phyloP scores from a whole-genome alignment of 78 protist genomes.

The Dictyostelium purpureum region DNA sequence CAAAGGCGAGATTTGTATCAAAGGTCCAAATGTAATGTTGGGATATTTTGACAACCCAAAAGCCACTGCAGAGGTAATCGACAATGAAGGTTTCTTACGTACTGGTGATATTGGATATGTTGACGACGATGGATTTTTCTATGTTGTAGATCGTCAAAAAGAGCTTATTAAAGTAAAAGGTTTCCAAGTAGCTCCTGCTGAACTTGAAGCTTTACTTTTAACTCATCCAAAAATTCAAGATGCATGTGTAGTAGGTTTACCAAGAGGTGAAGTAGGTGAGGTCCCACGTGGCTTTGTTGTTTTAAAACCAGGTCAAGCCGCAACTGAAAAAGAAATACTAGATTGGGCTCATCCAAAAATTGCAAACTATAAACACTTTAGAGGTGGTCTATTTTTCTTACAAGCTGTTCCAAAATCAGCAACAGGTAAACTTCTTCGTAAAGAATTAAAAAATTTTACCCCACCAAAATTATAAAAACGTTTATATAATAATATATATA shows the following conservation, averaged over 20 bases:
- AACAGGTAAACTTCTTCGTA: conserved; percentile 89
- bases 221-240: conserved; percentile 86
- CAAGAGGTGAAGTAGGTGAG: conserved; percentile 87
- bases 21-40: conserved; percentile 93
- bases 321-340: conserved; percentile 64
- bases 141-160: conserved; percentile 85
- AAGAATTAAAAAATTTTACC: conserved; percentile 33
- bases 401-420: conserved; percentile 89
- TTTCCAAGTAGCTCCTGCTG: conserved; percentile 96
- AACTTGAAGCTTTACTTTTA: conserved; percentile 91
- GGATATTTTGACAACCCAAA: conserved; percentile 84
- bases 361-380: conserved; percentile 77
- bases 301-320: conserved; percentile 4
- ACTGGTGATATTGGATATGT: conserved; percentile 93
- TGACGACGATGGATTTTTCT: conserved; percentile 78
- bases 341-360: conserved; percentile 50
- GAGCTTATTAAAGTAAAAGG: conserved; percentile 93
- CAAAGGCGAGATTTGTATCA: conserved; percentile 49
- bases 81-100: conserved; percentile 86
- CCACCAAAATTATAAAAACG: conserved; percentile 26
- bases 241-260: conserved; percentile 85
- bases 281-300: conserved; percentile 94
- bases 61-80: conserved; percentile 82
- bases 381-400: conserved; percentile 84
- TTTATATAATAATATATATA: too few species aligned